Percentiles rank a stretch among this genome's conserved stretches.
Conservation (phyloP, 148 eudicot species). For the Arctostaphylos glauca region DNA sequence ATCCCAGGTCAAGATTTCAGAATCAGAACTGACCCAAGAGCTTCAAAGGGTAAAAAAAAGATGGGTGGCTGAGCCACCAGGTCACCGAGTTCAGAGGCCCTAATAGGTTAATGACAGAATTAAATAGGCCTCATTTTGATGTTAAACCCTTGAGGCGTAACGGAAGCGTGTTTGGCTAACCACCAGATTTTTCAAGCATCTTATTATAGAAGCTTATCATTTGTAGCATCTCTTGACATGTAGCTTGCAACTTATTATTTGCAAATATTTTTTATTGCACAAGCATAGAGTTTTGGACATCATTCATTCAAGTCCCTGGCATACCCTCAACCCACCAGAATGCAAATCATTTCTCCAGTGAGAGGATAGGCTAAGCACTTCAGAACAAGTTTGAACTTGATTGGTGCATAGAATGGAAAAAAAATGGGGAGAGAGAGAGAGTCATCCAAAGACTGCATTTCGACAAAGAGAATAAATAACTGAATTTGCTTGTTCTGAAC, state of each 20-base stretch:
- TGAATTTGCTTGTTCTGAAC: conserved; percentile 12
- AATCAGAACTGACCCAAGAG: neutral
- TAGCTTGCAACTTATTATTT: neutral
- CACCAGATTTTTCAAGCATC: too few species aligned
- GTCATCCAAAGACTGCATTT: conserved; percentile 7
- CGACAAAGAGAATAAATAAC: conserved; percentile 8
- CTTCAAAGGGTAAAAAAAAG: neutral
- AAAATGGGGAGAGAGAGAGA: neutral
- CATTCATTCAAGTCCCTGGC: neutral
- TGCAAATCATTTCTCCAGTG: neutral
- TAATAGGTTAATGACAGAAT: too few species aligned
- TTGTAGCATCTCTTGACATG: neutral
- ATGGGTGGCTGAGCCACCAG: too few species aligned
- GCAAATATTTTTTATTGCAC: neutral
- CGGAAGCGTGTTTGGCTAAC: too few species aligned
- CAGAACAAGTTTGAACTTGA: neutral
- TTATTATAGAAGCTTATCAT: too few species aligned
- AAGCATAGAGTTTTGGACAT: neutral
- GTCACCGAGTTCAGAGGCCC: neutral
- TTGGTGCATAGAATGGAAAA: neutral
- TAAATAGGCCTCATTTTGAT: too few species aligned
- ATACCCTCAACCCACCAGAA: neutral
- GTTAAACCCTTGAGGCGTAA: too few species aligned
- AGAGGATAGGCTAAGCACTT: neutral
- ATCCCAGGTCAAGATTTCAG: neutral